A percentile compares a stretch with the other conserved stretches of the same genome.
phyloP scores from a whole-genome alignment of 73 alveolate genomes.

The Paramecium biaurelia region DNA sequence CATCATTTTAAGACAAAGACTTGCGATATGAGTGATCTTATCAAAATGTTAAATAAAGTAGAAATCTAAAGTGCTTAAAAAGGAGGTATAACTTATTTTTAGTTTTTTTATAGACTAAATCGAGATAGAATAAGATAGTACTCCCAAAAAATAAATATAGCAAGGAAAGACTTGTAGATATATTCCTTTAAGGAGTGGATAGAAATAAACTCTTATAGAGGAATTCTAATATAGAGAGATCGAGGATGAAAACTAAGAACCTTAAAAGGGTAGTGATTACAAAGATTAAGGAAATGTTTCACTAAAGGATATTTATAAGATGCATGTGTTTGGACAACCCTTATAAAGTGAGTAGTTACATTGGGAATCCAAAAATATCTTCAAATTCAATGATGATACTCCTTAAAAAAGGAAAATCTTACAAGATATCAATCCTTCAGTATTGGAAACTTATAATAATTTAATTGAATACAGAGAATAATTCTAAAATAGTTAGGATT shows the following conservation, averaged over 20 bases:
- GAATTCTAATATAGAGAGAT: constrained; percentile 39
- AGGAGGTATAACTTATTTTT: neutral
- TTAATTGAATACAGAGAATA: constrained; percentile 4
- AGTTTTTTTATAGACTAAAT: too few relatives aligned
- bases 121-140: neutral
- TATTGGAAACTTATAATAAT: neutral
- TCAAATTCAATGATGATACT: neutral
- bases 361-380: constrained; percentile 45
- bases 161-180: constrained; percentile 41
- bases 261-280: neutral
- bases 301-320: constrained; percentile 20
- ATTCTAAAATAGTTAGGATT: neutral
- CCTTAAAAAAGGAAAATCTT: neutral
- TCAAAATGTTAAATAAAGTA: neutral
- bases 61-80: neutral
- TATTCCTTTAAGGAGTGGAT: constrained; percentile 44
- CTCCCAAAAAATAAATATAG: neutral
- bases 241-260: neutral
- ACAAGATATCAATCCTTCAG: neutral
- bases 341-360: neutral
- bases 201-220: neutral
- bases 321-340: constrained; percentile 41
- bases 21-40: neutral
- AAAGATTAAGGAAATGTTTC: constrained; percentile 20
- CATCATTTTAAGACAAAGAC: neutral